phyloP scores from a whole-genome alignment of 371 early-diverging fungal species.

The Circinella umbellata region DNA sequence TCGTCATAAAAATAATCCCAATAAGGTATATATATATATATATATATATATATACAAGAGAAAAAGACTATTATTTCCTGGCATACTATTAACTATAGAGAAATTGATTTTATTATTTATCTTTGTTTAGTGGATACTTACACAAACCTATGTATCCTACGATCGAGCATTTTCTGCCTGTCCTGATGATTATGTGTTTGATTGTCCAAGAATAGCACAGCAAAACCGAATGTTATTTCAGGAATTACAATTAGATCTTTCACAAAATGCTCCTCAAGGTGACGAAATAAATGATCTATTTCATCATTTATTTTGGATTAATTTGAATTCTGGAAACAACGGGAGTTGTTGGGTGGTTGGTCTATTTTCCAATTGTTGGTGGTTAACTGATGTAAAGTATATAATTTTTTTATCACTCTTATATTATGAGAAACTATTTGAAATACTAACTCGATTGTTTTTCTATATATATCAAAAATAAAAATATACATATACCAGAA shows the following conservation, averaged over 20 bases:
- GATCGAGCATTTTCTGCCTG: slow-evolving; percentile 36
- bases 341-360: slow-evolving; percentile 44
- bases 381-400: slow-evolving; percentile 35
- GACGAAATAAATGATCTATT: slow-evolving; percentile 5
- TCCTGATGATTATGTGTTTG: slow-evolving; percentile 39
- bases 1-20: slow-evolving; percentile 22
- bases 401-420: not conserved
- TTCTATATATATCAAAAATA: too few relatives aligned
- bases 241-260: not conserved
- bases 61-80: too few relatives aligned
- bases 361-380: slow-evolving; percentile 39
- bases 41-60: slow-evolving; percentile 1
- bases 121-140: slow-evolving; percentile 33
- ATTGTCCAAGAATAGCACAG: slow-evolving; percentile 31
- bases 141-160: slow-evolving; percentile 29
- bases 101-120: not conserved
- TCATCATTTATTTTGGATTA: slow-evolving; percentile 40
- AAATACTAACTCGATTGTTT: too few relatives aligned
- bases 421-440: not conserved
- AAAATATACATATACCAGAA: not conserved
- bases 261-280: slow-evolving; percentile 1
- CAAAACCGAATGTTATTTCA: slow-evolving; percentile 31
- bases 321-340: slow-evolving; percentile 35
- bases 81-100: too few relatives aligned
- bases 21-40: slow-evolving; percentile 20